A percentile compares a stretch with the other conserved stretches of the same genome.
Conservation (phyloP, 2,329 filamentous ascomycete species). For the Chrysoporthe austroafricana region DNA sequence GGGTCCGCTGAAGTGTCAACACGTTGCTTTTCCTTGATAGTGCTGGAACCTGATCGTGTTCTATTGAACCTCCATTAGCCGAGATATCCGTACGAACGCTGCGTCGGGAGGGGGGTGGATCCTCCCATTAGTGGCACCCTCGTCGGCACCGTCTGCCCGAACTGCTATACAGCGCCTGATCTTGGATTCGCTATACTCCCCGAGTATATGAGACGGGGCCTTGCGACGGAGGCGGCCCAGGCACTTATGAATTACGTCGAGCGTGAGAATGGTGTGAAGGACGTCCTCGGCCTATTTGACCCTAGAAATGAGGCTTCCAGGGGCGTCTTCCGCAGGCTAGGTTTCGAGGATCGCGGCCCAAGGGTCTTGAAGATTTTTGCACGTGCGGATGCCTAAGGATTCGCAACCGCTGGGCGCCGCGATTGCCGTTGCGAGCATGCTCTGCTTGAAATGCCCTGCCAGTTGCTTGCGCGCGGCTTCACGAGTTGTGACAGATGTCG, state of each 20-base stretch:
- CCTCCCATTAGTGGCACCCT: conserved; percentile 20
- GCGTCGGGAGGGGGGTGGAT: not conserved
- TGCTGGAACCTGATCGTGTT: conserved; percentile 1
- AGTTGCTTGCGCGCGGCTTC: conserved; percentile 30
- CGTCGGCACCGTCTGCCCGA: conserved; percentile 34
- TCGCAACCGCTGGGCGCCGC: too few species aligned
- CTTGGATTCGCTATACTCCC: conserved; percentile 28
- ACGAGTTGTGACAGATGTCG: conserved; percentile 30
- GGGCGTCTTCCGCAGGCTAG: conserved; percentile 27
- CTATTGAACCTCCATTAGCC: not conserved
- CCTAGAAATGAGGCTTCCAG: conserved; percentile 23
- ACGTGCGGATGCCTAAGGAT: too few species aligned
- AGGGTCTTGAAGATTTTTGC: conserved; percentile 17
- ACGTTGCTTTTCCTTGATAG: not conserved
- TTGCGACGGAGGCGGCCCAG: conserved; percentile 27
- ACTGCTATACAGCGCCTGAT: conserved; percentile 28
- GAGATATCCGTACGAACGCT: not conserved
- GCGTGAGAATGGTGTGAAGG: conserved; percentile 14
- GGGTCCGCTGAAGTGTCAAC: not conserved
- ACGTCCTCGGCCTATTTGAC: conserved; percentile 26
- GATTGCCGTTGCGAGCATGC: conserved; percentile 33
- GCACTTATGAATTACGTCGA: conserved; percentile 24
- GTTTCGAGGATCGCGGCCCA: conserved; percentile 26
- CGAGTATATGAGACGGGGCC: conserved; percentile 26
- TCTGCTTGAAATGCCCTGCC: conserved; percentile 22